Conservation (phyloP, 352 stramenopile species). For the Pythium sukuiense region DNA sequence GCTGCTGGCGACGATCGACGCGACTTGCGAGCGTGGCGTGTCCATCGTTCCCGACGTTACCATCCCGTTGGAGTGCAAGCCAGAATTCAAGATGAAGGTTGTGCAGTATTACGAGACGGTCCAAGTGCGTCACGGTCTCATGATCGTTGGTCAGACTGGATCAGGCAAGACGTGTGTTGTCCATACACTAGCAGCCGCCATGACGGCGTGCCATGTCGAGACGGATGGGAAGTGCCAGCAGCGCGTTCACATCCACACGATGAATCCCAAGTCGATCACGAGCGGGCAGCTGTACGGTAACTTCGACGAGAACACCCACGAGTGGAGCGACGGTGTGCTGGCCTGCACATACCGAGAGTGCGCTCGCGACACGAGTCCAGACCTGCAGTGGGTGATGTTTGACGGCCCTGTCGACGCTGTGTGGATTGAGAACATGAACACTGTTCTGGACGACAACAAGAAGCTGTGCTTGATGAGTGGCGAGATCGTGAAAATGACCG, state of each 20-base stretch:
- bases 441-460: constrained; percentile 35
- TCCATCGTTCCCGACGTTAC: constrained; percentile 56
- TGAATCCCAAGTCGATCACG: constrained; percentile 95
- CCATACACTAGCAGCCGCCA: constrained; percentile 71
- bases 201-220: constrained; percentile 69
- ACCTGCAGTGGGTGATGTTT: constrained; percentile 94
- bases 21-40: constrained; percentile 69
- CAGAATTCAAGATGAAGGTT: constrained; percentile 87
- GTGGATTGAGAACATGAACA: constrained; percentile 88
- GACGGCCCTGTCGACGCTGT: constrained; percentile 85
- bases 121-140: constrained; percentile 94
- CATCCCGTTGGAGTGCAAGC: constrained; percentile 72
- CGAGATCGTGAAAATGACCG: constrained; percentile 95
- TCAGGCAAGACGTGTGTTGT: constrained; percentile 94
- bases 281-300: constrained; percentile 94
- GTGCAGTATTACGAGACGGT: constrained; percentile 96
- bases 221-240: constrained; percentile 60
- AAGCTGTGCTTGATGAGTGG: constrained; percentile 61
- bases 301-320: constrained; percentile 93
- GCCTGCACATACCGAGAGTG: constrained; percentile 94
- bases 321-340: constrained; percentile 95
- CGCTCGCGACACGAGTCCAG: constrained; percentile 74
- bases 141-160: constrained; percentile 94
- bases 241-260: constrained; percentile 79
- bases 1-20: constrained; percentile 82